Base-by-base conservation (phyloP, 2,329 filamentous ascomycete genomes). In the Didymella segeticola region DNA sequence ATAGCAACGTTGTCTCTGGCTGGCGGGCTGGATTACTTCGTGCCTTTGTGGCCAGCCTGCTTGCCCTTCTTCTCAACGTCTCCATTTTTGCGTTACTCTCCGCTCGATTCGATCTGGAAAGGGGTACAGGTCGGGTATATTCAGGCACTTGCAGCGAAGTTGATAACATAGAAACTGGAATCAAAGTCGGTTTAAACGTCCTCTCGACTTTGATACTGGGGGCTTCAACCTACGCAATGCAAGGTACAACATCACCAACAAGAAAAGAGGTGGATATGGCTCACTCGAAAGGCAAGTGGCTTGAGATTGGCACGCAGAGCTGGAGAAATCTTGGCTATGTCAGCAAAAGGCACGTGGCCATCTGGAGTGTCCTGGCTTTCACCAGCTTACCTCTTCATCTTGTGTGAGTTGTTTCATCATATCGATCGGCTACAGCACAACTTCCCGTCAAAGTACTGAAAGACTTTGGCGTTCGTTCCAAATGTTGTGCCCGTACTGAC, bases 101-200 rank as follows among this genome's bases (percentile, higher is more conserved):
- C 17, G 8, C n/a, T 27, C 9, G 43, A 10, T 4, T 41, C 5
- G 5, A 20, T 4, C 12, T 8, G 0, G 14, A 10, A 1, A n/a
- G 8, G 2, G 52, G 57, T 8, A 56, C 29, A 5, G 56, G 52
- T 6, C 19, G 45, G 1, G 36, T 66, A 27, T 63, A 50, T 34
- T 47, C 53, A 2, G 67, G 66, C 2, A 54, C 58, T 12, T 73
- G 72, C 36, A 42, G 37, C 0, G 51, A 49, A 8, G 26, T 62
- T 8, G 25, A 43, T 5, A 26, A 23, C 9, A 22, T 60, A 11
- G 61, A 60, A 34, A 55, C 47, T 1, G 53, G 42, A 9, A 54
- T 80, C 1, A 81, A 84, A 66, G 62, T 82, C 14, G 56, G 47
- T 1, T 27, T 84, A 60, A 84, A 84, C 66, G 56, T 74, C 1